phyloP scores from a whole-genome alignment of 176 grass and related monocot genomes.

The Triticum timopheevii region DNA sequence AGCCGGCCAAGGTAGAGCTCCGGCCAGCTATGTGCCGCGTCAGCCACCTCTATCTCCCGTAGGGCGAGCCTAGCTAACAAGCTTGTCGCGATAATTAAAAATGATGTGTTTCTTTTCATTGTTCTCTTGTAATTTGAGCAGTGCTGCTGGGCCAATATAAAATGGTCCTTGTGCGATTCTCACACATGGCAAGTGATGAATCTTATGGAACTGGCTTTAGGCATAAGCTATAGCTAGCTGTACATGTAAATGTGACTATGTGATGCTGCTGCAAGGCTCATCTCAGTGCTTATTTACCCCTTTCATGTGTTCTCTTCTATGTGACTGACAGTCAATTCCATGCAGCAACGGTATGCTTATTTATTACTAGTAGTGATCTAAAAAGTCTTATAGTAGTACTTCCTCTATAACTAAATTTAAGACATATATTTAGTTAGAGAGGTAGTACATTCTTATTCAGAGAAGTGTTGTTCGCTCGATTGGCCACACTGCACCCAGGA shows the following conservation, averaged over 20 bases:
- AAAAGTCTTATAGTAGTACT: too few species aligned
- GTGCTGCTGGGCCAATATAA: slow-evolving; percentile 31
- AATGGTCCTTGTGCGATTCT: slow-evolving; percentile 31
- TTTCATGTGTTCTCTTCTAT: background rate
- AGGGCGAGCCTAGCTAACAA: slow-evolving; percentile 58
- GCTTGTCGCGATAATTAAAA: slow-evolving; percentile 5
- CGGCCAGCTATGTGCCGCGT: slow-evolving; percentile 61
- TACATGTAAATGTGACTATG: slow-evolving; percentile 40
- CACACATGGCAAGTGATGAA: slow-evolving; percentile 24
- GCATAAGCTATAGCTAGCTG: slow-evolving; percentile 24
- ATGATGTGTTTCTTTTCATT: slow-evolving; percentile 10
- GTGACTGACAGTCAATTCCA: background rate
- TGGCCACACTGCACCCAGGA: background rate
- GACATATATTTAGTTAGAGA: too few species aligned
- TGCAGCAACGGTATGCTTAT: too few species aligned
- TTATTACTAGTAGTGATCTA: too few species aligned
- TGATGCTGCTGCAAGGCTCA: slow-evolving; percentile 56
- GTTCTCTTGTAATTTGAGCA: slow-evolving; percentile 15
- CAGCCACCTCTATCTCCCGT: slow-evolving; percentile 78
- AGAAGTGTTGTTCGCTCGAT: background rate
- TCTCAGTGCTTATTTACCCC: slow-evolving; percentile 39
- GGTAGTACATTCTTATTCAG: background rate
- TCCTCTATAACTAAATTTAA: too few species aligned
- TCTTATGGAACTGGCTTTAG: slow-evolving; percentile 30
- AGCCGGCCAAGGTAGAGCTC: slow-evolving; percentile 42